Evolutionary conservation across 108 stramenopile species (phyloP).

Genomic region (Conticribra guillardii): DNA sequence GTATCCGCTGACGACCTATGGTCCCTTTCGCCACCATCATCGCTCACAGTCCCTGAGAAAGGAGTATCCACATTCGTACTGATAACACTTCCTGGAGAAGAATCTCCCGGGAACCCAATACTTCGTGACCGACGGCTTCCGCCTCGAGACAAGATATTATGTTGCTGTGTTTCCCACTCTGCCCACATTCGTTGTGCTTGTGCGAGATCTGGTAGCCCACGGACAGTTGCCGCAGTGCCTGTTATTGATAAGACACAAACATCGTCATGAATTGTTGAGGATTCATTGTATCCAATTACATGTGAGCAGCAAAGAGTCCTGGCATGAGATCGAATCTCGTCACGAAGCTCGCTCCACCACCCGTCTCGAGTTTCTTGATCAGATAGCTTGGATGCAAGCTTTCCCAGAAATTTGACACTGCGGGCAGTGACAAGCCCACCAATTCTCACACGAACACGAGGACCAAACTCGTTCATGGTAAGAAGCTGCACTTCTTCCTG

Average conservation of each 20-base stretch:
- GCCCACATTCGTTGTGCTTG: conserved; percentile 63
- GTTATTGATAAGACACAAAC: conserved; percentile 92
- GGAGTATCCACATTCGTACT: conserved; percentile 30
- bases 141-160: conserved; percentile 19
- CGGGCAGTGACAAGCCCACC: conserved; percentile 95
- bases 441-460: conserved; percentile 84
- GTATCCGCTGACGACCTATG: conserved; percentile 5
- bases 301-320: conserved; percentile 90
- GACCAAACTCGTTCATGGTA: conserved; percentile 87
- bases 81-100: conserved; percentile 46
- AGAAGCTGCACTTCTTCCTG: conserved; percentile 88
- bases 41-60: conserved; percentile 46
- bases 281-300: conserved; percentile 94
- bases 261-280: conserved; percentile 95
- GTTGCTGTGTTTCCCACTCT: conserved; percentile 46
- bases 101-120: conserved; percentile 26
- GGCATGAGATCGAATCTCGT: conserved; percentile 94
- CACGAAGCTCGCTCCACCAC: conserved; percentile 98
- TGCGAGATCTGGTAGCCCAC: conserved; percentile 77
- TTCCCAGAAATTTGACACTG: conserved; percentile 94
- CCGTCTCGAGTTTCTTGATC: conserved; percentile 96
- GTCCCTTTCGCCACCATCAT: conserved; percentile 39
- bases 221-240: conserved; percentile 93
- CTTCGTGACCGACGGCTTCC: conserved; percentile 15
- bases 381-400: conserved; percentile 78